Percentiles rank a stretch among this genome's conserved stretches.
These are phyloP conservation scores for Aureobasidium sp. DNA, from an alignment of 2,329 filamentous ascomycete genomes.

Conservation along the genomic window DNA sequence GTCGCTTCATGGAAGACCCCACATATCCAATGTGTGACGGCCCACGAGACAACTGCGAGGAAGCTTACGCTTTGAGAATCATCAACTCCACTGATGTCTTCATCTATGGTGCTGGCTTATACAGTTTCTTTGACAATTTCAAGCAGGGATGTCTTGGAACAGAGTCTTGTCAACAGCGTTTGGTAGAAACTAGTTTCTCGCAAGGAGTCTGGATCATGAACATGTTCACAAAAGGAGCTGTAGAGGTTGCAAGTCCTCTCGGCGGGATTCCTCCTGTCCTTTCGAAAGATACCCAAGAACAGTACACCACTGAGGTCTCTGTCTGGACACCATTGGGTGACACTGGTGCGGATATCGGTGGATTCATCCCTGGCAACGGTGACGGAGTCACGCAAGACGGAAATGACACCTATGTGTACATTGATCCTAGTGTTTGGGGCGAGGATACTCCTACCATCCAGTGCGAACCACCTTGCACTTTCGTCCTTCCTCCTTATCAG, in stretches of 20 bases:
- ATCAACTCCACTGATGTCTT: not conserved
- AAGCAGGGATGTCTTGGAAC: not conserved
- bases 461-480: no score
- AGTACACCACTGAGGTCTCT: no score
- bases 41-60: not conserved
- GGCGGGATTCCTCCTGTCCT: no score
- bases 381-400: no score
- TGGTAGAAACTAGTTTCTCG: not conserved
- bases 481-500: no score
- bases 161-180: not conserved
- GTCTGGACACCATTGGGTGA: no score
- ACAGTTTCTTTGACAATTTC: not conserved
- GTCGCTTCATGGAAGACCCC: not conserved
- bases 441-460: no score
- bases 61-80: not conserved
- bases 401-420: no score
- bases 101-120: not conserved
- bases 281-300: no score
- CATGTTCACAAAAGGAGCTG: not conserved
- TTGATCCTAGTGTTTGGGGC: no score
- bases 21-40: not conserved
- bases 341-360: no score
- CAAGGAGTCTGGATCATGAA: not conserved
- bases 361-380: no score
- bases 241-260: not conserved